phyloP scores from a whole-genome alignment of 176 grass and related monocot genomes.

The Carex pumila region DNA sequence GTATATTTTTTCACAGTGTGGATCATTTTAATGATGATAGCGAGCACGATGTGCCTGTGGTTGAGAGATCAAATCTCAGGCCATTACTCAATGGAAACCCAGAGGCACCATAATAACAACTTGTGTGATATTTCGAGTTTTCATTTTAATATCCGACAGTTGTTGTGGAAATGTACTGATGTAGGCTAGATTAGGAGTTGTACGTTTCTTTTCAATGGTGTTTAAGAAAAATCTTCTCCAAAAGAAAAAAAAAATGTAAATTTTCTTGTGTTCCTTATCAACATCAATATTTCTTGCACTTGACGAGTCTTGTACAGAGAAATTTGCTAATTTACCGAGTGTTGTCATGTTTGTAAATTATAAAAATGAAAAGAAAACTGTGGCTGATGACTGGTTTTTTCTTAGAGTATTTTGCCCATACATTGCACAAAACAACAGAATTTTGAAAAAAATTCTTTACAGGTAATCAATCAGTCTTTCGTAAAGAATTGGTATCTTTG shows the following conservation, averaged over 20 bases:
- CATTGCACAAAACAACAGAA: too few relatives aligned
- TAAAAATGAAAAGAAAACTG: neutral
- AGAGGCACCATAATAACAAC: slow-evolving; percentile 20
- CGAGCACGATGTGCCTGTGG: slow-evolving; percentile 29
- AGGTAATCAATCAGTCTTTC: too few relatives aligned
- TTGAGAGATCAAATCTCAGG: slow-evolving; percentile 57
- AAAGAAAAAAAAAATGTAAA: neutral
- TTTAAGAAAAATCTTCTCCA: neutral
- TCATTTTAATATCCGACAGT: neutral
- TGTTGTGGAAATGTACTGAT: neutral
- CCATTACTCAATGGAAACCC: slow-evolving; percentile 57
- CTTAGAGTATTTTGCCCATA: too few relatives aligned
- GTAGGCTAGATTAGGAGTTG: slow-evolving; percentile 3
- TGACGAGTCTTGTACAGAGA: neutral
- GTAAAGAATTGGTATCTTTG: too few relatives aligned
- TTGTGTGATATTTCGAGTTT: neutral
- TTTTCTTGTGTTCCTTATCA: neutral
- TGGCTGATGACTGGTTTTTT: neutral
- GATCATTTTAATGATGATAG: slow-evolving; percentile 64
- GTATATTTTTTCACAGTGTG: slow-evolving; percentile 72
- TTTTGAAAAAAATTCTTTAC: too few relatives aligned
- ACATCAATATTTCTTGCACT: neutral
- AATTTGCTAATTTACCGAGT: neutral
- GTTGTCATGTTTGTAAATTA: neutral
- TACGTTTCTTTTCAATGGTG: neutral